Evolutionary conservation across 768 basidiomycete genomes (phyloP), one percentile per base, ranked within the genome.

Genomic region (Strobilomyces echinocephalus): DNA sequence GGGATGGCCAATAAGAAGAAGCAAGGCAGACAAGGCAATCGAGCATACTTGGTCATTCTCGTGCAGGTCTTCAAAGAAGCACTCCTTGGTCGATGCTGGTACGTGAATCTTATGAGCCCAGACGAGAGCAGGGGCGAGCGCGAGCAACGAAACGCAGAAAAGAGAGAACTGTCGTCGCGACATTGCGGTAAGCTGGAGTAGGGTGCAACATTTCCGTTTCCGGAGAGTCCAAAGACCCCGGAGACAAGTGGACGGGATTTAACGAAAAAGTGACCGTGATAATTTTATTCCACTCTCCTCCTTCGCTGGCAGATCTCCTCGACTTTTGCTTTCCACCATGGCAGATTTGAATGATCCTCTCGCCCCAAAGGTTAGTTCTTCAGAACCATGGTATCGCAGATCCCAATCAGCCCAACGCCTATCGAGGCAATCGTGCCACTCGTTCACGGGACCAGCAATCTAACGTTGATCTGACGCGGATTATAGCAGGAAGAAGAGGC

Each of bases 21-120:
- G 54, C 11, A 40, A 12, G n/a, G n/a, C 1, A 45, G 10, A 10
- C 34, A n/a, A 38, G 18, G 39, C 24, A 10, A 30, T 20, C 2
- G 16, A 33, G 59, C 63, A 52, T 57, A 88, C 91, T 79, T 94
- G 90, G 83, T 95, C 93, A 68, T 92, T 84, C 58, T 81, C 75
- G 63, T 94, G 91, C 11, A 95, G 79, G 73, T 95, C 93, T 72
- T 97, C 94, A 67, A 97, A 95, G 77, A 92, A 97, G 72, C 93
- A 97, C 65, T 95, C 93, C 66, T 91, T 93, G 65, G 83, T 84
- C 15, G 85, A 85, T 11, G 93, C 87, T 4, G 77, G 68, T 12
- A 97, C 76, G 62, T 84, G 83, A 61, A 91, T 83, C 68, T 87
- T 78, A 70, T 91, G 88, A 0, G 84, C 81, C 44, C 73, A 76